Evolutionary conservation across 2,329 filamentous ascomycete genomes (phyloP).

Genomic region (Arthrobotrys megalospora): DNA sequence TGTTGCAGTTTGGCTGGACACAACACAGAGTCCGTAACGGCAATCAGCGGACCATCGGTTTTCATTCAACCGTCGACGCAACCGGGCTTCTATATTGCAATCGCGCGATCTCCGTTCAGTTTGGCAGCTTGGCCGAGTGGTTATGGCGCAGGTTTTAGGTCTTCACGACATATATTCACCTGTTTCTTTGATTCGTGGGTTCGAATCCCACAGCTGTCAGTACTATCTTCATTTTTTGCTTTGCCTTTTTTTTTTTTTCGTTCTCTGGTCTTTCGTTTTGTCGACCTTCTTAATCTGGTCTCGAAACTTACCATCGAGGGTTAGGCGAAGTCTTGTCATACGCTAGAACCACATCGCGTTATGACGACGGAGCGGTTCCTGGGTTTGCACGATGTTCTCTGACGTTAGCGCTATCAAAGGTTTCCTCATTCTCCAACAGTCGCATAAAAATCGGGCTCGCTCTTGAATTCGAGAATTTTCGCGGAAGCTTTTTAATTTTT

Average conservation of each 20-base stretch:
- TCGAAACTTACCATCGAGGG: constrained; percentile 30
- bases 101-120: background rate
- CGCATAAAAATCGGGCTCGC: background rate
- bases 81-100: constrained; percentile 20
- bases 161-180: constrained; percentile 50
- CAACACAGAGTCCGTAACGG: background rate
- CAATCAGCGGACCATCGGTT: too few species aligned
- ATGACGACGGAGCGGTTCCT: constrained; percentile 2
- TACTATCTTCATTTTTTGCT: constrained; percentile 34
- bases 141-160: constrained; percentile 60
- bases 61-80: background rate
- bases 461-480: background rate
- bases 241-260: constrained; percentile 11
- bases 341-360: constrained; percentile 22
- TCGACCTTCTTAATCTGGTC: constrained; percentile 41
- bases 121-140: constrained; percentile 61
- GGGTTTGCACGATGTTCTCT: background rate
- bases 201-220: constrained; percentile 61
- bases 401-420: background rate
- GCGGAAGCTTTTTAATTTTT: background rate
- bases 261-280: background rate
- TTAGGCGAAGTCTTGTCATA: constrained; percentile 25
- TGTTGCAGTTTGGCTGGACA: constrained; percentile 18
- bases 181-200: constrained; percentile 61
- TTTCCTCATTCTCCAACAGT: background rate